Evolutionary conservation across 495 filamentous ascomycete species (phyloP), one percentile per base, ranked within the genome.

Genomic region (Beverwykella pulmonaria): DNA sequence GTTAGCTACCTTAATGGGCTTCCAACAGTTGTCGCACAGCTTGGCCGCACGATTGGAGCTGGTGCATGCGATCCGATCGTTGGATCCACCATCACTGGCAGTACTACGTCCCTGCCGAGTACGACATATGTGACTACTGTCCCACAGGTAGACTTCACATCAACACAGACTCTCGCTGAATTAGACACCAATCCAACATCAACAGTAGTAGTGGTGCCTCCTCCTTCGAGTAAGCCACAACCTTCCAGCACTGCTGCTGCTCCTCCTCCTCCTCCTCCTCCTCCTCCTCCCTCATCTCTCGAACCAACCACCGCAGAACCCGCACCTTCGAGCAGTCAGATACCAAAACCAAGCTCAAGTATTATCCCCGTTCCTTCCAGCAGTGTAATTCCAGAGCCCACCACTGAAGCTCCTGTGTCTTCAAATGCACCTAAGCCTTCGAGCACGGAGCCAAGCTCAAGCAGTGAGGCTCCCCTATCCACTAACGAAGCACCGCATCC

Each of bases 31-130:
- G 25, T 60, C 22, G 48, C 20, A n/a, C 70, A 72, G 41, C 66
- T 72, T 12, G 54, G 56, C 19, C 53, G 46, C 6, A 17, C 56
- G 9, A 67, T 62, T 39, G 65, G 61, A 9, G 41, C 52, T 6
- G 23, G 36, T 9, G 68, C 66, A 8, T 72, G 65, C 30, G 65
- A 73, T 53, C 67, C 67, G 17, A 29, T 73, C 26, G 61, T 67
- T 9, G 67, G 57, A 15, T 9, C 14, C 6, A 47, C 55, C 9
- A 41, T 5, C 10, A 47, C 26, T 17, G 6, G 14, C 0, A 48
- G 12, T 1, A 59, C 65, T 5, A 60, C 46, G 2, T 64, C 44
- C 4, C 1, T 47, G 17, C 46, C 32, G 1, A 68, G 30, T 54
- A 25, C 44, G 1, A 44, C 41, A 0, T 61, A 36, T 19, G 0